Conservation (phyloP, 2,329 filamentous ascomycete genomes). For the Cordyceps fumosorosea region DNA sequence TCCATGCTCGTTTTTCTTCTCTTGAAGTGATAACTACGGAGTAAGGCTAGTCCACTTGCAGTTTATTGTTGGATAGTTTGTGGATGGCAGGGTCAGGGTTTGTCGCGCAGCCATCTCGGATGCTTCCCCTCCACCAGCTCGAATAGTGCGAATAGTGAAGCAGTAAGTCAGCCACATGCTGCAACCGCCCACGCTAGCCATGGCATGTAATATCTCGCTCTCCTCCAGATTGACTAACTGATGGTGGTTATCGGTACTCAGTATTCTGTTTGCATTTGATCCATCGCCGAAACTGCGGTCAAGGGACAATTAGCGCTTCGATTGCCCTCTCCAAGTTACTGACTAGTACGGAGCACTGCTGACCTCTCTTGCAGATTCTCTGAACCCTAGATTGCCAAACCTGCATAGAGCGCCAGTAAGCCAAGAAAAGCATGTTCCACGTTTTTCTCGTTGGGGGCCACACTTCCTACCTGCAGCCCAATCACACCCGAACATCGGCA, state of each 20-base stretch:
- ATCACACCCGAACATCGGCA: conserved; percentile 3
- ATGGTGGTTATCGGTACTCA: too few species aligned
- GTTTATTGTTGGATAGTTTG: background rate
- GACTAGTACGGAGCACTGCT: too few species aligned
- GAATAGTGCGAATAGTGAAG: too few species aligned
- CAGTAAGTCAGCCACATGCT: conserved; percentile 7
- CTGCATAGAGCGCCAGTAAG: background rate
- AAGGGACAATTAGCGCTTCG: too few species aligned
- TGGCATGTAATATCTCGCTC: too few species aligned
- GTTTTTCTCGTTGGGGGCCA: conserved; percentile 8
- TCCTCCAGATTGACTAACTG: background rate
- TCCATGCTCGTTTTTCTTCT: background rate
- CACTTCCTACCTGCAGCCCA: background rate
- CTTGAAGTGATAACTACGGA: background rate
- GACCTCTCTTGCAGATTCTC: too few species aligned
- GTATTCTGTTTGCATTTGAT: too few species aligned
- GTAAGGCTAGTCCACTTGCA: background rate
- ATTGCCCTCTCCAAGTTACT: too few species aligned
- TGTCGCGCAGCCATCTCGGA: conserved; percentile 1
- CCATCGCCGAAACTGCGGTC: background rate
- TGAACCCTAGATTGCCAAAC: background rate
- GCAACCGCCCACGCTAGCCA: conserved; percentile 1
- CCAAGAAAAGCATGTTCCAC: background rate
- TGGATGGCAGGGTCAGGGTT: background rate
- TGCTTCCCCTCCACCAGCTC: background rate